Evolutionary conservation across 2,329 filamentous ascomycete genomes (phyloP).

Genomic region (Colletotrichum higginsianum): DNA sequence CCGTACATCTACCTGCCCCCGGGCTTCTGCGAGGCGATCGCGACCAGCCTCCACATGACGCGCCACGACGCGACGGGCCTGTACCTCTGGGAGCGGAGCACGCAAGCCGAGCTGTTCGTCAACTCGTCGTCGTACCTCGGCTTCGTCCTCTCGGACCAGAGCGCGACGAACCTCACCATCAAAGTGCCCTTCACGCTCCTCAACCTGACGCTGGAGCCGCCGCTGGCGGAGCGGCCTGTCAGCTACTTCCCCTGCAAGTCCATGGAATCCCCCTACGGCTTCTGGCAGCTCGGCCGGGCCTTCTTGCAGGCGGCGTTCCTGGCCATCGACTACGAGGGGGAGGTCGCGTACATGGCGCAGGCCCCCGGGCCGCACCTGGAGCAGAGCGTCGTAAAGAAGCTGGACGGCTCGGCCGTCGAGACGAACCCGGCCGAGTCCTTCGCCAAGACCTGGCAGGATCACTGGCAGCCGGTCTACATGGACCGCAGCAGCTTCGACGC

Average conservation of each 20-base stretch:
- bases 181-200: constrained; percentile 59
- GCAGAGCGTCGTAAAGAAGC: constrained; percentile 30
- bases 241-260: constrained; percentile 45
- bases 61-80: constrained; percentile 53
- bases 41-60: constrained; percentile 54
- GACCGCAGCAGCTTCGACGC: not conserved
- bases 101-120: constrained; percentile 53
- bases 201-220: constrained; percentile 57
- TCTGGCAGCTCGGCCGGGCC: constrained; percentile 43
- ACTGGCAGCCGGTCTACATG: not conserved
- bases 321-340: constrained; percentile 41
- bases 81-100: constrained; percentile 57
- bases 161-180: constrained; percentile 55
- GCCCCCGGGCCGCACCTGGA: constrained; percentile 42
- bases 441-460: constrained; percentile 11
- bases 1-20: constrained; percentile 58
- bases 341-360: constrained; percentile 43
- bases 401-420: constrained; percentile 9
- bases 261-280: not conserved
- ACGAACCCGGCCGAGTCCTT: constrained; percentile 20
- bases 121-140: constrained; percentile 58
- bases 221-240: constrained; percentile 48
- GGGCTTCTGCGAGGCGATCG: constrained; percentile 56
- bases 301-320: constrained; percentile 45
- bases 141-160: constrained; percentile 54